Base-by-base conservation (phyloP, 768 basidiomycete species). In the Macrocybe gigantea region DNA sequence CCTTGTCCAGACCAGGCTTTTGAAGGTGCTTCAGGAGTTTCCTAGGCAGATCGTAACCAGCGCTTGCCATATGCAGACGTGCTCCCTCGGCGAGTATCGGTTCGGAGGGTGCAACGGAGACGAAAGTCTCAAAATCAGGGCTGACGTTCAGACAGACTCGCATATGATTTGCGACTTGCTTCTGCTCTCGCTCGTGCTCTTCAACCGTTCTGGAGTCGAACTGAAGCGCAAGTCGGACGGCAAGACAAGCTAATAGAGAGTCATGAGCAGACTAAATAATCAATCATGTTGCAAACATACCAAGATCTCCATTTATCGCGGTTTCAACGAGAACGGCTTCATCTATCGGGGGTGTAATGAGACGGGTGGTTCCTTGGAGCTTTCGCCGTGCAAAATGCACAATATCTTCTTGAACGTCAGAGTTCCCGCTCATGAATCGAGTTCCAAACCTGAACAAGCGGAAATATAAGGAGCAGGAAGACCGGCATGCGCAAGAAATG, bases 51-150 rank as follows among this genome's bases (percentile, higher is more conserved):
- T 22, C 22, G 22, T 22, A 22, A 22, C 22, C 22, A 22, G 22
- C 4, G 22, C 22, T 22, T 22, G 22, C 1, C 22, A 22, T 22
- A 22, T 22, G 48, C 14, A 45, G 51, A 35, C 41, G 48, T 9
- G 54, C 46, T 12, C 48, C 53, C 41, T 57, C 50, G 10, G 56
- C 57, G 6, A 57, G 51, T 9, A 55, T 44, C 3, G 57, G 57
- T 45, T 56, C 57, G 12, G 52, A 53, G 14, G 57, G 46, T 30
- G 52, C 52, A 7, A 56, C 57, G 7, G 56, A 57, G 10, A 22
- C 22, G 22, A 22, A 22, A 22, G 22, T 22, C 22, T 22, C 22
- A 22, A 22, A 22, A 22, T 22, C 22, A 22, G 22, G 22, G 22
- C 22, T 22, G 22, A 22, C 39, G 31, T 15, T 15, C 22, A 42